Base-by-base conservation (phyloP, 805 yeast genomes). In the Yamadazyma scolyti region DNA sequence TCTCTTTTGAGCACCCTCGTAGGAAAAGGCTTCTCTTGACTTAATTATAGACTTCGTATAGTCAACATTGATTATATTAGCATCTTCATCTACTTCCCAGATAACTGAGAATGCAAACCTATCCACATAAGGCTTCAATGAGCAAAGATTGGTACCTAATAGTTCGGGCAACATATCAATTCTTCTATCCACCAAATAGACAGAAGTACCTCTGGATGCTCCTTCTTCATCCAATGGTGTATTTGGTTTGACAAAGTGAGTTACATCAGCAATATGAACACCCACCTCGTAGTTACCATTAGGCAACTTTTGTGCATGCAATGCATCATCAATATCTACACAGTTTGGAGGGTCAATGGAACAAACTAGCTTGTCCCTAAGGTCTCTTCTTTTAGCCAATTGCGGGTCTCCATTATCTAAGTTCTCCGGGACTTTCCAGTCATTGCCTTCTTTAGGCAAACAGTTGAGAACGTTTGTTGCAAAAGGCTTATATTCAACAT, bases 191-290 rank as follows among this genome's bases (percentile, higher is more conserved):
- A 93, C 99, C 34, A 93, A 68, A 59, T 93, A 93, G 3, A 93
- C 97, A 4, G 98, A 89, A 0, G 98, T 93, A 48, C 97, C 97
- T 61, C 99, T 77, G 1, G 95, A 73, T 0, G 97, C 95, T 58
- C 97, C 99, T 61, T 93, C 99, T 26, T 77, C 82, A 54, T 93
- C 98, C 37, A 93, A 68, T 0, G 97, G 80, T 3, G 96, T 87
- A 40, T 80, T 82, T 0, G 98, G 82, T 58, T 88, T 87, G 27
- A 93, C 98, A 52, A 93, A 93, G 61, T 93, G 95, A 1, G 97
- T 86, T 18, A 93, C 99, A 61, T 93, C 99, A 7, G 99, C 99
- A 65, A 93, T 93, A 53, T 93, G 99, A 18, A 93, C 99, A 51
- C 99, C 99, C 34, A 93, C 95, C 56, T 93, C 96, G 67, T 75